Percentiles rank a stretch among this genome's conserved stretches.
Conservation (phyloP, 2,329 filamentous ascomycete genomes). For the Paradendryphiella salina region DNA sequence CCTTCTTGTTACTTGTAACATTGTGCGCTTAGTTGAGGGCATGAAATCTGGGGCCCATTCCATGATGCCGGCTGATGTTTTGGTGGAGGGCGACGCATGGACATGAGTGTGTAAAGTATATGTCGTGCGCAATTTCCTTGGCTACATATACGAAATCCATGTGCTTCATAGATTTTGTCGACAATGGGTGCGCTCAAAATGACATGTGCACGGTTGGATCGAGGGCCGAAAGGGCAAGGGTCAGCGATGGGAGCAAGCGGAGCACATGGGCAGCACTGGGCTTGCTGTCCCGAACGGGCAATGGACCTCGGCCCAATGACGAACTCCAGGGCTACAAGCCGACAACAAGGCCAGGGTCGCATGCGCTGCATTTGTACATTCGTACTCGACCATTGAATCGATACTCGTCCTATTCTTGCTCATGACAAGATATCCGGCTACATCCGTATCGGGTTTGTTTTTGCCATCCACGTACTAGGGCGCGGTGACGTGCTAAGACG, state of each 20-base stretch:
- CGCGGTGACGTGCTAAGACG: constrained; percentile 14
- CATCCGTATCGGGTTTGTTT: neutral
- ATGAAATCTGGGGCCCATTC: neutral
- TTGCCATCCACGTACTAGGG: neutral
- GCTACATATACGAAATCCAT: neutral
- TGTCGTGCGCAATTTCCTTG: neutral
- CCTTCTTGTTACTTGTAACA: no score
- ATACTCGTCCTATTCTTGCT: neutral
- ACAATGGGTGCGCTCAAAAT: neutral
- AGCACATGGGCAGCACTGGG: constrained; percentile 3
- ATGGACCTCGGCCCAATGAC: constrained; percentile 24
- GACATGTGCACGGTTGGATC: no score
- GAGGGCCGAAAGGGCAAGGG: no score
- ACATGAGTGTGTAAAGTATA: neutral
- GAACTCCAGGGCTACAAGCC: constrained; percentile 3
- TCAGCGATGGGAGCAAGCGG: neutral
- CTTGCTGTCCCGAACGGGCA: constrained; percentile 18
- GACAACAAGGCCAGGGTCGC: constrained; percentile 20
- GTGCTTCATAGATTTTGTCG: neutral
- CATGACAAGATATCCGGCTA: neutral
- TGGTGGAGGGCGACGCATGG: neutral
- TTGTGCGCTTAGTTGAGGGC: neutral
- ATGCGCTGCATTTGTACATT: constrained; percentile 1
- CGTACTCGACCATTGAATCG: neutral
- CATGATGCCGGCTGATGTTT: neutral